Percentiles rank a stretch among this genome's conserved stretches.
Conservation (phyloP, 2,329 filamentous ascomycete genomes). For the Diaporthe amygdali region DNA sequence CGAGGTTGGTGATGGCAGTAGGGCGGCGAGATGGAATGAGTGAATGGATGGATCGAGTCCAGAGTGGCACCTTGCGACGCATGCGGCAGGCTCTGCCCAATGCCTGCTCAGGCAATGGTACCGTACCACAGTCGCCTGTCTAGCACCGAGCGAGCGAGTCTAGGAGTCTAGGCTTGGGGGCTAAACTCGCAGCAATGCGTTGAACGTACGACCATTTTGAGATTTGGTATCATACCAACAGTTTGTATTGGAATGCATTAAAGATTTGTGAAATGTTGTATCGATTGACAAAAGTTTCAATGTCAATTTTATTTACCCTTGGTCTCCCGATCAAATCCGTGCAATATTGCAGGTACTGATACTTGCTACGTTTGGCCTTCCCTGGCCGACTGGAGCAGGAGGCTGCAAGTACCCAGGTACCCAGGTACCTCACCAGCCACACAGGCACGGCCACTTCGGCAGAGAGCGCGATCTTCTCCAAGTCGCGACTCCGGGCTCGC, state of each 20-base stretch:
- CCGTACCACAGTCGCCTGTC: no score
- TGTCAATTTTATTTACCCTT: background rate
- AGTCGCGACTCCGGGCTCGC: background rate
- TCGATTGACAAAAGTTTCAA: background rate
- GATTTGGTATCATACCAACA: background rate
- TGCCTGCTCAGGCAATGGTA: background rate
- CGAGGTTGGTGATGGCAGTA: background rate
- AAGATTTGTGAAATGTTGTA: background rate
- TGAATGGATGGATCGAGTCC: no score
- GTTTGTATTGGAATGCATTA: background rate
- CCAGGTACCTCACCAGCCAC: slow-evolving; percentile 9
- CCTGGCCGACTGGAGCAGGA: background rate
- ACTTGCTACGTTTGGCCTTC: background rate
- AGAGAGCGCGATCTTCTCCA: slow-evolving; percentile 6
- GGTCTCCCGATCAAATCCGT: background rate
- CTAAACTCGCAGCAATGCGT: background rate
- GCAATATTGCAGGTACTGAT: background rate
- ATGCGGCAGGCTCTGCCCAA: background rate
- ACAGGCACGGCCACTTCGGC: background rate
- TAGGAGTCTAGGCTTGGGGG: background rate
- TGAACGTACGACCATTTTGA: background rate
- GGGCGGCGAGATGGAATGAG: background rate
- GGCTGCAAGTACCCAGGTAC: background rate
- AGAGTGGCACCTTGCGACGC: background rate
- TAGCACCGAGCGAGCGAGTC: no score